A percentile compares a stretch with the other conserved stretches of the same genome.
These are phyloP conservation scores for Amanita muscaria DNA, from an alignment of 768 basidiomycete species.

Conservation along the genomic window DNA sequence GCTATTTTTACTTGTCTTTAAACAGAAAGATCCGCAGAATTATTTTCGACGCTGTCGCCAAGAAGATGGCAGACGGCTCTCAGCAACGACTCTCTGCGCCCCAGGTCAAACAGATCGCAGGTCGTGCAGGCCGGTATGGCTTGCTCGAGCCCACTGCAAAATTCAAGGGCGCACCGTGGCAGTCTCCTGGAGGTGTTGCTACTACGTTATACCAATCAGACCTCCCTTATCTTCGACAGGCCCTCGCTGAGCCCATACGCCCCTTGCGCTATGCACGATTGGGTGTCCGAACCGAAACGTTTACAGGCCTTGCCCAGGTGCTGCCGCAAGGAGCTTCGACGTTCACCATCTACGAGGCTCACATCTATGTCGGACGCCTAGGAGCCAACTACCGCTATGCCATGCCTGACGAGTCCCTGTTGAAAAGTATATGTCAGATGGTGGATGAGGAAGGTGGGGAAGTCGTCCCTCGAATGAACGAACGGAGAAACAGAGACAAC, in stretches of 20 bases:
- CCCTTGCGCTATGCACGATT: slow-evolving; percentile 48
- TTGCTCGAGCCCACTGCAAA: slow-evolving; percentile 29
- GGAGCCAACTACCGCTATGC: slow-evolving; percentile 35
- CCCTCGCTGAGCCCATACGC: slow-evolving; percentile 43
- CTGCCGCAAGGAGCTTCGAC: slow-evolving; percentile 37
- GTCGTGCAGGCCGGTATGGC: slow-evolving; percentile 87
- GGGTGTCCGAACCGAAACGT: slow-evolving; percentile 12
- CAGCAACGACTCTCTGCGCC: slow-evolving; percentile 50
- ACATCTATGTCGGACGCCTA: slow-evolving; percentile 37
- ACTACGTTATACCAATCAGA: slow-evolving; percentile 64
- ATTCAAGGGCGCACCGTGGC: slow-evolving; percentile 21
- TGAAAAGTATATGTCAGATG: slow-evolving; percentile 27
- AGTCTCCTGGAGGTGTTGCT: slow-evolving; percentile 44
- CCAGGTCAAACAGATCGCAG: slow-evolving; percentile 89
- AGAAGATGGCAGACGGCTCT: slow-evolving; percentile 50
- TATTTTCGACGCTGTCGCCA: slow-evolving; percentile 63
- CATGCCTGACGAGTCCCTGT: background rate
- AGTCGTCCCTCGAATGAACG: background rate
- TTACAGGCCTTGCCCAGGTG: slow-evolving; percentile 19
- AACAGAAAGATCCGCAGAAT: slow-evolving; percentile 84
- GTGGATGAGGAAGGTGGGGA: slow-evolving; percentile 20
- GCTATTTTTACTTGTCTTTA: background rate
- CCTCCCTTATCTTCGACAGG: slow-evolving; percentile 46
- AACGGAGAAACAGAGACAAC: background rate
- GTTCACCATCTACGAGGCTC: slow-evolving; percentile 38